Evolutionary conservation across 225 moss, liverwort and hornwort species (phyloP).

Genomic region (Bryoerythrophyllum caledonicum): DNA sequence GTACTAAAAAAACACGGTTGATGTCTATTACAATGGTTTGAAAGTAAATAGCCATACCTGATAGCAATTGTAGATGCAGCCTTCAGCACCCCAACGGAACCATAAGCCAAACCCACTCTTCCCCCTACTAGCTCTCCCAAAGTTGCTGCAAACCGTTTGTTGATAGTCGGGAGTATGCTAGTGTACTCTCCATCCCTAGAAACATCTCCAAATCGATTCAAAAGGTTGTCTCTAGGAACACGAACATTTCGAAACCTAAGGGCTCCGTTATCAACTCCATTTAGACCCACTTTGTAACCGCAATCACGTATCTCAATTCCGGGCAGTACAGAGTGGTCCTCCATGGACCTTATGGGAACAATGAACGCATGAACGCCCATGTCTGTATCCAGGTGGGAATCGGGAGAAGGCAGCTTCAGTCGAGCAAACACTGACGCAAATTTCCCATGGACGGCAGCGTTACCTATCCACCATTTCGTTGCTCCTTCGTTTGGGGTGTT

Average conservation of each 20-base stretch:
- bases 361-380: slow-evolving; percentile 88
- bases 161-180: slow-evolving; percentile 75
- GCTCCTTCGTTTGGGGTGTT: slow-evolving; percentile 82
- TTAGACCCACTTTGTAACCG: slow-evolving; percentile 81
- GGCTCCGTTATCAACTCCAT: slow-evolving; percentile 86
- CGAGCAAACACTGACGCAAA: slow-evolving; percentile 84
- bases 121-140: slow-evolving; percentile 88
- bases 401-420: slow-evolving; percentile 65
- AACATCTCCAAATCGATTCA: slow-evolving; percentile 86
- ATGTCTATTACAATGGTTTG: slow-evolving; percentile 2
- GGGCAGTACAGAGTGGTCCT: slow-evolving; percentile 69
- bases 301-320: slow-evolving; percentile 84
- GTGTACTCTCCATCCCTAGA: slow-evolving; percentile 73
- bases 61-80: slow-evolving; percentile 75
- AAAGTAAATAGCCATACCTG: slow-evolving; percentile 28
- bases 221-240: slow-evolving; percentile 69
- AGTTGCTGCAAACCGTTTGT: slow-evolving; percentile 83
- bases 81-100: slow-evolving; percentile 83
- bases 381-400: slow-evolving; percentile 66
- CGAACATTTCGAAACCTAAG: slow-evolving; percentile 72
- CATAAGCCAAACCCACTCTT: slow-evolving; percentile 76
- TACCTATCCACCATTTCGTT: slow-evolving; percentile 90
- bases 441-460: slow-evolving; percentile 83
- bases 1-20: neutral
- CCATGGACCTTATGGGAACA: slow-evolving; percentile 77